These are phyloP conservation scores for Coemansia sp. DNA, from an alignment of 192 early-diverging fungal genomes.

Conservation along the genomic window DNA sequence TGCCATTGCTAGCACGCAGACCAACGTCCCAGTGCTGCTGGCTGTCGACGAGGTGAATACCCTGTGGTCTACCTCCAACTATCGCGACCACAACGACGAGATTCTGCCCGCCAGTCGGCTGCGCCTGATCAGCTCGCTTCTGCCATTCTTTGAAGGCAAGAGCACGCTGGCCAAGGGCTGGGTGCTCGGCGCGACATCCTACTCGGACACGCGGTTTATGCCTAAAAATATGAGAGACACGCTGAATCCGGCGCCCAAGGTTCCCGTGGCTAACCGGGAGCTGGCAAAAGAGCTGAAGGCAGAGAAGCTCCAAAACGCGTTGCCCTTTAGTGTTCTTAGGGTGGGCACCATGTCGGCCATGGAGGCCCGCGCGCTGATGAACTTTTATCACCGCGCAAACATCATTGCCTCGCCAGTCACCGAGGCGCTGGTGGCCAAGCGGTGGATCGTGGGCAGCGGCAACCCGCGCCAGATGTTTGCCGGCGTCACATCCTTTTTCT, in stretches of 20 bases:
- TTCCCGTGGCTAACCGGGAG: conserved; percentile 32
- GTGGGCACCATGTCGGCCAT: conserved; percentile 22
- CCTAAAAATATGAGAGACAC: conserved; percentile 20
- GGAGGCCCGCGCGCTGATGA: conserved; percentile 40
- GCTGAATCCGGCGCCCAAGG: conserved; percentile 21
- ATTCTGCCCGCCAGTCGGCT: conserved; percentile 28
- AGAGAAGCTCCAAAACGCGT: not conserved
- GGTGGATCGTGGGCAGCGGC: conserved; percentile 39
- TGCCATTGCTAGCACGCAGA: conserved; percentile 32
- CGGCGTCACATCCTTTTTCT: conserved; percentile 38
- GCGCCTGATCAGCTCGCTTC: conserved; percentile 30
- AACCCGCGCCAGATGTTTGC: conserved; percentile 47
- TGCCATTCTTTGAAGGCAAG: conserved; percentile 39
- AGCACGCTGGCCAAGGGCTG: conserved; percentile 21
- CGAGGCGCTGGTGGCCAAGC: conserved; percentile 29
- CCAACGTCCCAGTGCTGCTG: conserved; percentile 34
- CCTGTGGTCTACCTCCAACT: conserved; percentile 33
- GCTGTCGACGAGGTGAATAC: conserved; percentile 49
- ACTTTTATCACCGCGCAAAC: conserved; percentile 30
- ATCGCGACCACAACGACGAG: conserved; percentile 34
- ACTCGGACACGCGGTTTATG: conserved; percentile 27
- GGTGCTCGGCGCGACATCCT: conserved; percentile 42
- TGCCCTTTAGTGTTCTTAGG: conserved; percentile 21
- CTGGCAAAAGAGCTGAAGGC: conserved; percentile 13
- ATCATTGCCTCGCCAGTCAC: conserved; percentile 29